These are phyloP conservation scores for Tetracentron sinense DNA, from an alignment of 164 flowering plant species.

Conservation along the genomic window DNA sequence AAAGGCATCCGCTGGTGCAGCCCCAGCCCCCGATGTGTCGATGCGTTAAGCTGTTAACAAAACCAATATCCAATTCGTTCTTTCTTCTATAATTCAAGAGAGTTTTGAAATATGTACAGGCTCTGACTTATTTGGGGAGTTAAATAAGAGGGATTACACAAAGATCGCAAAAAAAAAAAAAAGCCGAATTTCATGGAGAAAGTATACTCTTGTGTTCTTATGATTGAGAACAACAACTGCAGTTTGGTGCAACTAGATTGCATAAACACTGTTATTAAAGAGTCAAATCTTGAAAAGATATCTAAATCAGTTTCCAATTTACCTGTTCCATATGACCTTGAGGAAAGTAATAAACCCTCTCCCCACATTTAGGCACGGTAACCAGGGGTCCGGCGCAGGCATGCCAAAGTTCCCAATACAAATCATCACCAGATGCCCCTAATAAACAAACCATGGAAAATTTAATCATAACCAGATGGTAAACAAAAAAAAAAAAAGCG, in stretches of 20 bases:
- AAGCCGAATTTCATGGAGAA: too few relatives aligned
- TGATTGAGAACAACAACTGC: background rate
- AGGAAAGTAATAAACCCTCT: constrained; percentile 86
- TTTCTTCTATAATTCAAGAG: too few relatives aligned
- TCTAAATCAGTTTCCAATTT: background rate
- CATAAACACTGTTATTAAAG: background rate
- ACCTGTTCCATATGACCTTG: constrained; percentile 99
- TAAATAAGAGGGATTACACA: too few relatives aligned
- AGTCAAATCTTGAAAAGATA: background rate
- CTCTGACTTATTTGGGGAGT: too few relatives aligned
- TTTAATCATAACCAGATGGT: background rate
- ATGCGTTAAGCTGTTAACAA: constrained; percentile 76
- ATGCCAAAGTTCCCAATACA: constrained; percentile 82
- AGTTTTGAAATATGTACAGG: too few relatives aligned
- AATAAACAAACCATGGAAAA: background rate
- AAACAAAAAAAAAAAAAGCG: background rate
- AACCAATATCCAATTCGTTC: too few relatives aligned
- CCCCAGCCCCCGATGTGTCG: constrained; percentile 71
- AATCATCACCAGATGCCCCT: constrained; percentile 41
- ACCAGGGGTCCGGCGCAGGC: constrained; percentile 97
- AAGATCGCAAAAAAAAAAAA: too few relatives aligned
- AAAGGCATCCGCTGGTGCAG: constrained; percentile 85
- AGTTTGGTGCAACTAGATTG: too few relatives aligned
- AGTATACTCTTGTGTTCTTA: too few relatives aligned
- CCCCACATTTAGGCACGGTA: constrained; percentile 72